phyloP scores from a whole-genome alignment of 129 eudicot genomes.

The Centella asiatica region DNA sequence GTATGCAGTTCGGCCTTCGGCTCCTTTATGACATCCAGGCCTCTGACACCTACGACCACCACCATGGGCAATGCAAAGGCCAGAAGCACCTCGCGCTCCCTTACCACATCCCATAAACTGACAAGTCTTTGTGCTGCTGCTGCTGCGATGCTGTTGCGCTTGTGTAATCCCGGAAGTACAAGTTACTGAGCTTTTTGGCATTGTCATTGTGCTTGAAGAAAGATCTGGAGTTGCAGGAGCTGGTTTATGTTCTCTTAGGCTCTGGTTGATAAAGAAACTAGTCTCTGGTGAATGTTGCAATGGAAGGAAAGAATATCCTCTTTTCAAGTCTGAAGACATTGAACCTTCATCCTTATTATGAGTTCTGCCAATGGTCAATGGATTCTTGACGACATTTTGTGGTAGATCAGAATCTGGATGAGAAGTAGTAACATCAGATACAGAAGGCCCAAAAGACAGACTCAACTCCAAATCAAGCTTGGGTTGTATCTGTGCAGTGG shows the following conservation, averaged over 20 bases:
- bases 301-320: slow-evolving; percentile 20
- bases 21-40: slow-evolving; percentile 89
- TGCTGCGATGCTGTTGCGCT: slow-evolving; percentile 66
- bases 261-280: slow-evolving; percentile 24
- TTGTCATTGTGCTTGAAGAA: slow-evolving; percentile 44
- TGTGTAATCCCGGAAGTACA: slow-evolving; percentile 73
- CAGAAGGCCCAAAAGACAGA: slow-evolving; percentile 63
- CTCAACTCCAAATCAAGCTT: slow-evolving; percentile 68
- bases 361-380: slow-evolving; percentile 19
- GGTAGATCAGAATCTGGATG: slow-evolving; percentile 21
- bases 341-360: slow-evolving; percentile 33
- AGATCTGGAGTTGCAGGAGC: slow-evolving; percentile 24
- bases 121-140: slow-evolving; percentile 61
- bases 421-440: slow-evolving; percentile 61
- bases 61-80: slow-evolving; percentile 95
- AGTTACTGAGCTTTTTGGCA: slow-evolving; percentile 72
- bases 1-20: slow-evolving; percentile 91
- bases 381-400: slow-evolving; percentile 12
- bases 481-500: slow-evolving; percentile 18
- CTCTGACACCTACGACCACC: slow-evolving; percentile 98
- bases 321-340: slow-evolving; percentile 24
- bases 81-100: slow-evolving; percentile 98
- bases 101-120: slow-evolving; percentile 73
- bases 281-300: slow-evolving; percentile 22
- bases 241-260: slow-evolving; percentile 19